Conservation (phyloP, 108 stramenopile species). For the Fistulifera solaris region DNA sequence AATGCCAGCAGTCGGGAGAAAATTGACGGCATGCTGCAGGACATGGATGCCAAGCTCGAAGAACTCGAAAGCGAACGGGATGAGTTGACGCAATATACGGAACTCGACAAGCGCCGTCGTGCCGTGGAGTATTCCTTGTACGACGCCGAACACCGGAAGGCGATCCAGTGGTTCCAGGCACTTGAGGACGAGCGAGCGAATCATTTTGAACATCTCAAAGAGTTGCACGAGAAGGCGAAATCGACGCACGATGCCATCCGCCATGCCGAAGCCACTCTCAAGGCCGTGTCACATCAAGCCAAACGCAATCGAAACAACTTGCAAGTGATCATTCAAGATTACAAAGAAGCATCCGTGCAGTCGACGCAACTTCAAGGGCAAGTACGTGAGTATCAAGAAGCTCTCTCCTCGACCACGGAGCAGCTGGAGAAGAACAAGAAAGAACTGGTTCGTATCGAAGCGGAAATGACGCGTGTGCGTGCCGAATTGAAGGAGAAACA, state of each 20-base stretch:
- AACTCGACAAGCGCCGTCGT: conserved; percentile 82
- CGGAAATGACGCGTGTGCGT: conserved; percentile 41
- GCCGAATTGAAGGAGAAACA: conserved; percentile 42
- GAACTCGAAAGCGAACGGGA: conserved; percentile 96
- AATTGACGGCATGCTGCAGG: conserved; percentile 80
- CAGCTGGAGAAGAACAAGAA: conserved; percentile 38
- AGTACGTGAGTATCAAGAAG: conserved; percentile 57
- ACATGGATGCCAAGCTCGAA: conserved; percentile 82
- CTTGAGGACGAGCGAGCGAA: conserved; percentile 68
- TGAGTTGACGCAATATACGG: conserved; percentile 87
- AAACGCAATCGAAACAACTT: conserved; percentile 41
- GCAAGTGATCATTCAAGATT: conserved; percentile 54
- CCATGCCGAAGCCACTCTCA: conserved; percentile 43
- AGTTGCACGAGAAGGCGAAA: conserved; percentile 54
- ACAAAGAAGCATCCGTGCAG: conserved; percentile 42
- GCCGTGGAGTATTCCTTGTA: conserved; percentile 95
- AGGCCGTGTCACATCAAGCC: conserved; percentile 37
- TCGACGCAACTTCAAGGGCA: conserved; percentile 57
- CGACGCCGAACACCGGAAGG: conserved; percentile 86
- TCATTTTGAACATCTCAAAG: conserved; percentile 37
- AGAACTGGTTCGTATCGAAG: conserved; percentile 44
- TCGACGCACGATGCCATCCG: conserved; percentile 57
- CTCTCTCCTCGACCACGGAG: conserved; percentile 39
- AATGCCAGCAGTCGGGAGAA: conserved; percentile 78
- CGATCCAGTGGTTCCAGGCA: conserved; percentile 60